A percentile compares a stretch with the other conserved stretches of the same genome.
Evolutionary conservation across 306 rosid species (phyloP).

Genomic region (Oxytropis ochrocephala): DNA sequence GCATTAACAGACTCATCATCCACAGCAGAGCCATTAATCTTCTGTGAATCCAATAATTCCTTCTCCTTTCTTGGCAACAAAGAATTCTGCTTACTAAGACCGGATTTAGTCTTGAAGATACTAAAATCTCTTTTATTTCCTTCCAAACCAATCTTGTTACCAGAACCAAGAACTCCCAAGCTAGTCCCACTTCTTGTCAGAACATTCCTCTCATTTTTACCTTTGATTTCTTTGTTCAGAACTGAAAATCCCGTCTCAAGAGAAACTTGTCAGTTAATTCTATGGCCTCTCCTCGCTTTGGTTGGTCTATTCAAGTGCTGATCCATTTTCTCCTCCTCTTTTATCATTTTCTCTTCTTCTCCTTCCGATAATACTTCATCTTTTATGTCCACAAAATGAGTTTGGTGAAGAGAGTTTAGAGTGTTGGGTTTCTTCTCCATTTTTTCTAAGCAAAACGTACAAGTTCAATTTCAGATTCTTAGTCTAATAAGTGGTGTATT

Average conservation of each 20-base stretch:
- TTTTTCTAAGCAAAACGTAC: not conserved
- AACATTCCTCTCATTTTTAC: slow-evolving; percentile 37
- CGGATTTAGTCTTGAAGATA: slow-evolving; percentile 61
- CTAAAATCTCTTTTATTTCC: slow-evolving; percentile 57
- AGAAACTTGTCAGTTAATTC: slow-evolving; percentile 53
- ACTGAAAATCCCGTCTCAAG: slow-evolving; percentile 69
- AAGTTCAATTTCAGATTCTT: not conserved
- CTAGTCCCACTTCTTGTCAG: slow-evolving; percentile 65
- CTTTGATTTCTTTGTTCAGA: slow-evolving; percentile 37
- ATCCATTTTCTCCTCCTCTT: slow-evolving; percentile 14
- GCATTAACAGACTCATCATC: slow-evolving; percentile 45
- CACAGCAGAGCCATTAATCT: slow-evolving; percentile 27
- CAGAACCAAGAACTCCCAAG: slow-evolving; percentile 55
- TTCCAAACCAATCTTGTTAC: slow-evolving; percentile 39
- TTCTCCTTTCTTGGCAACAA: slow-evolving; percentile 57
- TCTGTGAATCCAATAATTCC: slow-evolving; percentile 39
- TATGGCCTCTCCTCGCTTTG: slow-evolving; percentile 26
- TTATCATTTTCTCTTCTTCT: slow-evolving; percentile 23
- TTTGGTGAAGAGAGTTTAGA: not conserved
- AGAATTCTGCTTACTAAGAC: slow-evolving; percentile 67
- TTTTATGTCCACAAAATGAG: slow-evolving; percentile 57
- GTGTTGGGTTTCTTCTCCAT: slow-evolving; percentile 24
- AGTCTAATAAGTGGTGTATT: not conserved
- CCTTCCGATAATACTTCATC: slow-evolving; percentile 56
- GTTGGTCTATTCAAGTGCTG: slow-evolving; percentile 27